Percentiles rank a stretch among this genome's conserved stretches.
These are phyloP conservation scores for Decorospora gaudefroyi DNA, from an alignment of 2,329 filamentous ascomycete genomes.

Conservation along the genomic window DNA sequence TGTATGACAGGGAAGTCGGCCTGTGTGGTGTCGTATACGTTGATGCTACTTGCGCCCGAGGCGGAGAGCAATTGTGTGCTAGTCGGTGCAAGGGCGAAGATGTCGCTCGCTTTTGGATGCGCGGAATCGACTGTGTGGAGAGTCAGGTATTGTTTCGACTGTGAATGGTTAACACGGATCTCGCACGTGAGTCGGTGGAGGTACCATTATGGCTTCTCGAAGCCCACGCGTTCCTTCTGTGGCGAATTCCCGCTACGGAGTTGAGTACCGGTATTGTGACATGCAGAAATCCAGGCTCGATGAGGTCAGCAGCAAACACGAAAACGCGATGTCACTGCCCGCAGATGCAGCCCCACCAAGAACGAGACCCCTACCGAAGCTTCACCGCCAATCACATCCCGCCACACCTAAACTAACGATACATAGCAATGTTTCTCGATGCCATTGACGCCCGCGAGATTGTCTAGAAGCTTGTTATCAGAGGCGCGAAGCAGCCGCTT, in stretches of 20 bases:
- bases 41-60: conserved; percentile 72
- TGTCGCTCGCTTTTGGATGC: conserved; percentile 70
- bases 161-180: conserved; percentile 16
- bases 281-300: conserved; percentile 19
- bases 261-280: neutral
- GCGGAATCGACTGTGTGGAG: conserved; percentile 88
- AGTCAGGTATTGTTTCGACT: conserved; percentile 99
- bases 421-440: conserved; percentile 25
- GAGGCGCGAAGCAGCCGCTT: conserved; percentile 8
- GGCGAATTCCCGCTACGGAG: no score
- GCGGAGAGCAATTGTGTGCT: conserved; percentile 75
- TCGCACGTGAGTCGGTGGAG: neutral
- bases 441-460: conserved; percentile 32
- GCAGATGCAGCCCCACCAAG: conserved; percentile 33
- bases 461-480: conserved; percentile 14
- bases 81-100: conserved; percentile 82
- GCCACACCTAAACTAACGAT: conserved; percentile 14
- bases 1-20: conserved; percentile 77
- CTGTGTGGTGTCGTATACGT: conserved; percentile 74
- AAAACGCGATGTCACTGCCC: conserved; percentile 38
- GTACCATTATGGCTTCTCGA: conserved; percentile 8
- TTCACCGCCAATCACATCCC: conserved; percentile 42
- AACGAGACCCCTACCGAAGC: conserved; percentile 20
- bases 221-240: conserved; percentile 2
- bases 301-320: conserved; percentile 39